Base-by-base conservation (phyloP, 148 eudicot species). In the Euryodendron excelsum region DNA sequence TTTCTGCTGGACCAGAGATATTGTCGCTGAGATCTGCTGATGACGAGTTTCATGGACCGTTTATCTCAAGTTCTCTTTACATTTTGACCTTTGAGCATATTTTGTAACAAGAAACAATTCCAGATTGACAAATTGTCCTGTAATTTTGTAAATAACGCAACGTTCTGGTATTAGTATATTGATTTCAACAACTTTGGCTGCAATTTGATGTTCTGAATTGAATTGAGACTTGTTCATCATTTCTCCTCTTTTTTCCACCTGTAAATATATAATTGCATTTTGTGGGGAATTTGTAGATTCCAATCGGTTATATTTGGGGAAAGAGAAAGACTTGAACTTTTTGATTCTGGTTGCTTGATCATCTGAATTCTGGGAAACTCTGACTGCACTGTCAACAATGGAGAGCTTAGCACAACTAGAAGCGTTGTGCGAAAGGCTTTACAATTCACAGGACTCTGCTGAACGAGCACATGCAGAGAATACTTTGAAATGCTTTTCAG, bases 381-480 rank as follows among this genome's bases (percentile, higher is more conserved):
- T 80, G 82, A 73, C 48, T 70, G 20, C 73, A 14, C 77, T 76
- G 82, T 82, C 82, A 78, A 75, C 83, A n/a, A 96, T 96, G 98
- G 99, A 92, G 84, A 92, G 87, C 88, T 84, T 96, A 85, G 91
- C 87, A 23, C 98, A 93, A 80, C 82, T 96, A 81, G 99, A 96
- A 83, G 90, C 90, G 79, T 81, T 96, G 82, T 96, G 99, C 60
- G 98, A 93, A 84, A 92, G 95, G 84, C 98, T 96, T 65, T 94
- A 94, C 85, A 94, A 94, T 84, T 92, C 98, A 21, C 98, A 94
- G 82, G 97, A 94, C 84, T 90, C 98, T 30, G 91, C 87, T 21
- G 98, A 94, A 81, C 88, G 98, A 72, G 96, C 98, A 33, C 94
- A 88, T 82, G 98, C 97, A 59, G 98, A 94, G 85, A 94, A 85